phyloP scores from a whole-genome alignment of 2,329 filamentous ascomycete genomes.

The Alternaria hordeiaustralica region DNA sequence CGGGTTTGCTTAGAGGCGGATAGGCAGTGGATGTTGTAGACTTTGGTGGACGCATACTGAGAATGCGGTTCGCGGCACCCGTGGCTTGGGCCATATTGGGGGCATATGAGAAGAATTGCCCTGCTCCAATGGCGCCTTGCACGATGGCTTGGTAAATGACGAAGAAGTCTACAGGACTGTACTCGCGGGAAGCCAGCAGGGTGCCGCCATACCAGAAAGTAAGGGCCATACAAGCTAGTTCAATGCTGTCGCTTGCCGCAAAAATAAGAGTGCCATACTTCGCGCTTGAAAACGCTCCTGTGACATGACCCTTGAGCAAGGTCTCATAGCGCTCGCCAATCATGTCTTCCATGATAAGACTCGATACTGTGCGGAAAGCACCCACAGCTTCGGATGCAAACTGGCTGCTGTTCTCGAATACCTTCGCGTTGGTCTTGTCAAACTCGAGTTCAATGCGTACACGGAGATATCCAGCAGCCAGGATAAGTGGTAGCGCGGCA shows the following conservation, averaged over 20 bases:
- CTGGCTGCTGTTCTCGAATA: slow-evolving; percentile 74
- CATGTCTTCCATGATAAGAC: slow-evolving; percentile 71
- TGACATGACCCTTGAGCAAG: slow-evolving; percentile 66
- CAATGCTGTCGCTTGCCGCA: slow-evolving; percentile 71
- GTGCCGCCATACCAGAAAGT: slow-evolving; percentile 61
- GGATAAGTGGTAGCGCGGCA: slow-evolving; percentile 61
- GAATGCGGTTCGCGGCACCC: slow-evolving; percentile 46
- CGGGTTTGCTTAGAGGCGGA: slow-evolving; percentile 10
- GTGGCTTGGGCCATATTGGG: slow-evolving; percentile 53
- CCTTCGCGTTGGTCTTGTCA: slow-evolving; percentile 69
- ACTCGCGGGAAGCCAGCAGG: slow-evolving; percentile 54
- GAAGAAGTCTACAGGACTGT: slow-evolving; percentile 57
- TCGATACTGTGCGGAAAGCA: slow-evolving; percentile 74
- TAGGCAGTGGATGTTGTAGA: slow-evolving; percentile 9
- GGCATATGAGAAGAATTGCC: slow-evolving; percentile 53
- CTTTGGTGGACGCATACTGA: slow-evolving; percentile 40
- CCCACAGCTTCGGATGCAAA: slow-evolving; percentile 77
- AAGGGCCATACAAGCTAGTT: slow-evolving; percentile 68
- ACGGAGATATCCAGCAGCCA: slow-evolving; percentile 58
- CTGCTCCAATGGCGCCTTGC: slow-evolving; percentile 50
- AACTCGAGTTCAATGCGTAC: slow-evolving; percentile 69
- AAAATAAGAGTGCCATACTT: slow-evolving; percentile 69
- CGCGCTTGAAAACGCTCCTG: slow-evolving; percentile 65
- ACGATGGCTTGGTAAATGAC: slow-evolving; percentile 61
- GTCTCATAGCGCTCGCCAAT: slow-evolving; percentile 67